Evolutionary conservation across 1,284 basidiomycete species (phyloP), one percentile per base, ranked within the genome.

Genomic region (Pascua sp.): DNA sequence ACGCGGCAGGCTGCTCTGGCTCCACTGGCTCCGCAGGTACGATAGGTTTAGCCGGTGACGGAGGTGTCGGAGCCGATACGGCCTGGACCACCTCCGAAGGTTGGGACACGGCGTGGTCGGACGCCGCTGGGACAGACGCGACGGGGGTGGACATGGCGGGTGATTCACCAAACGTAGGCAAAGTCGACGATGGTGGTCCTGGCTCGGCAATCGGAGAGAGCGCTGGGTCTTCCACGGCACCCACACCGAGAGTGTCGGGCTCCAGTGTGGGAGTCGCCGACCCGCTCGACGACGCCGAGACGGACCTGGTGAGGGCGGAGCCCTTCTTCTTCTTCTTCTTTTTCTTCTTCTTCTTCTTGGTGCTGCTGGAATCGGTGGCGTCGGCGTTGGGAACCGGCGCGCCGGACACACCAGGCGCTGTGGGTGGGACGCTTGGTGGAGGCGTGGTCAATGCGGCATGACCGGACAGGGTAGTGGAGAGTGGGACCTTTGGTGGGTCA

Each of bases 261-360:
- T 32, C 24, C 3, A 32, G 24, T 32, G 24, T 32, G 24, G 24
- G 24, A 32, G 24, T 32, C 24, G 24, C 24, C 24, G 24, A 32
- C 24, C 24, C 24, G 24, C 24, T 43, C 42, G 42, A 43, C 24
- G 46, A 38, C 8, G 46, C 12, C 32, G 24, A 32, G 45, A 44
- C 50, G 42, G 49, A 43, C 18, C 39, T 39, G 4, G 24, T 32
- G 24, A 32, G 24, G 11, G 43, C 38, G 1, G 51, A 36, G 12
- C 24, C 36, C 11, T 41, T 40, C 8, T 42, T 17, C 17, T 44
- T 49, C 49, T 56, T 57, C 55, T 60, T 60, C 47, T 58, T 58
- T 51, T 62, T 62, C 57, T 62, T 62, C 56, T 62, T 62, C 54
- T 62, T 62, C 51, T 58, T 58, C 48, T 56, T 62, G n/a, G 47